A percentile compares a stretch with the other conserved stretches of the same genome.
phyloP scores from a whole-genome alignment of 345 rosid species.

The Sapria himalayana region DNA sequence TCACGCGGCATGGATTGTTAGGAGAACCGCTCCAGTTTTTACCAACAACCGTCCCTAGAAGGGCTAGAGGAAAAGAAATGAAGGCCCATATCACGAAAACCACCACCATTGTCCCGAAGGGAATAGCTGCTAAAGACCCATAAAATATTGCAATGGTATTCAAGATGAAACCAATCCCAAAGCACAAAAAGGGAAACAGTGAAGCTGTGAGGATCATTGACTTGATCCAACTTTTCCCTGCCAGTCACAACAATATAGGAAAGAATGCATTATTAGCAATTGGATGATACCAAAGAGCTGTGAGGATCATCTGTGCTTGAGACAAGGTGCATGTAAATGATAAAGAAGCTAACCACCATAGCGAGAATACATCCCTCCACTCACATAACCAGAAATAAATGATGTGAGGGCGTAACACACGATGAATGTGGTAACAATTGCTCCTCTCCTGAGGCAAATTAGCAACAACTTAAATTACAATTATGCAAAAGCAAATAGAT shows the following conservation, averaged over 20 bases:
- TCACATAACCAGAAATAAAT: slow-evolving; percentile 90
- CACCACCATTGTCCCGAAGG: slow-evolving; percentile 89
- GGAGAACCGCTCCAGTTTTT: slow-evolving; percentile 95
- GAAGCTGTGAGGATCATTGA: slow-evolving; percentile 91
- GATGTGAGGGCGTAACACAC: slow-evolving; percentile 94
- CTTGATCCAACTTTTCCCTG: slow-evolving; percentile 91
- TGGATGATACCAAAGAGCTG: no score
- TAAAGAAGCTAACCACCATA: slow-evolving; percentile 50
- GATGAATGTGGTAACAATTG: slow-evolving; percentile 91
- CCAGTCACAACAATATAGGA: slow-evolving; percentile 4
- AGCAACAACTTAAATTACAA: not conserved
- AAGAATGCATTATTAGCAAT: no score
- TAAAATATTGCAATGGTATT: slow-evolving; percentile 85
- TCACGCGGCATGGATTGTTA: slow-evolving; percentile 87
- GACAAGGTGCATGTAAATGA: not conserved
- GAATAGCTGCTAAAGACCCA: slow-evolving; percentile 87
- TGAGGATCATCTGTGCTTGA: no score
- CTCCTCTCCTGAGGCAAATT: slow-evolving; percentile 72
- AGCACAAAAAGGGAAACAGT: slow-evolving; percentile 80
- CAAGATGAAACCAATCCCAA: slow-evolving; percentile 67
- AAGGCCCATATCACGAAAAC: slow-evolving; percentile 87
- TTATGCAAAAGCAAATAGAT: no score
- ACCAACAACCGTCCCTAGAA: slow-evolving; percentile 84
- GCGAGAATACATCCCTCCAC: slow-evolving; percentile 98
- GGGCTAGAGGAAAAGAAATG: slow-evolving; percentile 86